These are phyloP conservation scores for Luffa aegyptiaca DNA, from an alignment of 306 rosid genomes.

Conservation along the genomic window DNA sequence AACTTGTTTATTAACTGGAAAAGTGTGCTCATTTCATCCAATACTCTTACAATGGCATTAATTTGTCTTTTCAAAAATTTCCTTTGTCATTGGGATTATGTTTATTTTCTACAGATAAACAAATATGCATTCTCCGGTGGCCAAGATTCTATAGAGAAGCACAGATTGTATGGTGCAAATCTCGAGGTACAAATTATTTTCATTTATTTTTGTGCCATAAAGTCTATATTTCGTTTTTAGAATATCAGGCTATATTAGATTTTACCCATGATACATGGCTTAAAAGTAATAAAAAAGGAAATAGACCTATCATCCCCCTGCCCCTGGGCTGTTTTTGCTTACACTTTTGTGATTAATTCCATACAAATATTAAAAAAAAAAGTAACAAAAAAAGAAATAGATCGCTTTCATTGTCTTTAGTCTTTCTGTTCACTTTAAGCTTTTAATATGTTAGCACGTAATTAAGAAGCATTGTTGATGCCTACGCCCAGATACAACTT, in stretches of 20 bases:
- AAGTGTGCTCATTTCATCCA: neutral
- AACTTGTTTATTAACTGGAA: conserved; percentile 1
- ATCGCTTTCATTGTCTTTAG: neutral
- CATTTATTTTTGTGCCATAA: neutral
- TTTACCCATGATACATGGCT: neutral
- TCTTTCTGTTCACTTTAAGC: neutral
- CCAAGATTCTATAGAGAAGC: conserved; percentile 84
- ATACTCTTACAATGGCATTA: neutral
- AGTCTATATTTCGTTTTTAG: neutral
- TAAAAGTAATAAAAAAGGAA: neutral
- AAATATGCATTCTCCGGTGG: conserved; percentile 88
- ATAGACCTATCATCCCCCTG: neutral
- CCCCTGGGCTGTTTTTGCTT: too few relatives aligned
- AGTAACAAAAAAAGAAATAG: neutral
- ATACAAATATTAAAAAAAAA: neutral
- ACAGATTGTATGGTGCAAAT: conserved; percentile 77
- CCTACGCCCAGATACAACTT: neutral
- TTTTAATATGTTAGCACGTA: neutral
- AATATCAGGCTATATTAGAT: neutral
- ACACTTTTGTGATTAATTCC: too few relatives aligned
- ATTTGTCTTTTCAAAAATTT: neutral
- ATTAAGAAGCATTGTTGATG: neutral
- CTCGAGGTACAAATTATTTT: conserved; percentile 41
- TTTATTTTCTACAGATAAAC: conserved; percentile 51
- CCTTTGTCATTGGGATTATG: neutral